Base-by-base conservation (phyloP, 164 flowering plant species). In the Amborella trichopoda region DNA sequence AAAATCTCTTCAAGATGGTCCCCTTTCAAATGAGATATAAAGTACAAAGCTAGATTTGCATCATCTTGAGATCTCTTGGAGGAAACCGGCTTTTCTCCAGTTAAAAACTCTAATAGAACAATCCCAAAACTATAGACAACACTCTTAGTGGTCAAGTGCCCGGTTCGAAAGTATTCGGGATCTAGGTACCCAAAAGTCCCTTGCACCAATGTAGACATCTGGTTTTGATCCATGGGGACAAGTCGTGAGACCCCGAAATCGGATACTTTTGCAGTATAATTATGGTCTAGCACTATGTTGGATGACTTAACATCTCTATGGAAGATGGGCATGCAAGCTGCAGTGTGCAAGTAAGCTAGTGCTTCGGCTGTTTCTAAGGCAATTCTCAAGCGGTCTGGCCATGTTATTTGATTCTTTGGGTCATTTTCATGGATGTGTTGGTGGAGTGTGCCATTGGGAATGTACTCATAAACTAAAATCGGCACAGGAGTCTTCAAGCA, bases 401-500 rank as follows among this genome's bases (percentile, higher is more conserved):
- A 44, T 8, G 30, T 25, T 4, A 26, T 3, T 22, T 19, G 17
- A 11, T 19, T 13, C 6, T 20, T 4, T 3, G 6, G 21, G 17
- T 44, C 19, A 16, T n/a, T 23, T 14, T 61, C 59, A 17, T 44
- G 48, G 30, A 44, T 44, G 32, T 26, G 48, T 8, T 44, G 14
- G 22, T 2, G 27, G 18, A 44, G 48, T 12, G 48, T 44, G 12
- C 48, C 48, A 14, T 44, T 44, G 19, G 48, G 13, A 22, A 44
- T 23, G 48, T 25, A 26, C 18, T 44, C 48, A 16, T 44, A 44
- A 3, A 44, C 48, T 22, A 44, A n/a, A 14, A 44, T 3, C 2
- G 48, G 48, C 5, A 44, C 74, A 37, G 77, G 72, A 0, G 68
- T 63, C 63, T 81, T 84, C 23, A 81, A 49, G 23, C 90, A 81